These are phyloP conservation scores for Verticillium dahliae DNA, from an alignment of 2,329 filamentous ascomycete species.

Conservation along the genomic window DNA sequence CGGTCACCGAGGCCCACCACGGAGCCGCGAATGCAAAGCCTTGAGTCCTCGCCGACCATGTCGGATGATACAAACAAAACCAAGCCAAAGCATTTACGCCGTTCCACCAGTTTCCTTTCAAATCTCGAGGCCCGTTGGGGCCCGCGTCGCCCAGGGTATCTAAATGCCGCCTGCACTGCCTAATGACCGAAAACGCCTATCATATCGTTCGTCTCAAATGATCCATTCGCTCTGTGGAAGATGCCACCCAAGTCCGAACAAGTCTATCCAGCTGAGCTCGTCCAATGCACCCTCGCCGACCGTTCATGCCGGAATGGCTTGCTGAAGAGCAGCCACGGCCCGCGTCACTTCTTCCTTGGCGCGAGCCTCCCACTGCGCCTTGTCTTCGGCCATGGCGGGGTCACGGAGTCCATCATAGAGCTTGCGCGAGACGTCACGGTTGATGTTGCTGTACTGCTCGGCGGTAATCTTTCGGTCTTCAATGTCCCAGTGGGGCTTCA, in stretches of 20 bases:
- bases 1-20: background rate
- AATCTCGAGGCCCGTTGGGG: background rate
- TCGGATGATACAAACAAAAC: background rate
- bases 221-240: background rate
- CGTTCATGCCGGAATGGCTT: background rate
- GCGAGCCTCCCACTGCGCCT: conserved; percentile 66
- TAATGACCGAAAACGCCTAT: background rate
- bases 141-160: conserved; percentile 12
- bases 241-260: background rate
- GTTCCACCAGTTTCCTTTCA: background rate
- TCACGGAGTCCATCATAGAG: conserved; percentile 67
- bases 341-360: conserved; percentile 73
- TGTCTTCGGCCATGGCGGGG: conserved; percentile 54
- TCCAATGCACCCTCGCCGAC: background rate
- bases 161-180: conserved; percentile 6
- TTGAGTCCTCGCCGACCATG: conserved; percentile 17
- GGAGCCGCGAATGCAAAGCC: background rate
- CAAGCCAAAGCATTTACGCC: background rate
- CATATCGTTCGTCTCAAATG: background rate
- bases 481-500: conserved; percentile 77
- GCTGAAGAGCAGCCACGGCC: conserved; percentile 53
- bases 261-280: background rate
- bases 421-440: conserved; percentile 79
- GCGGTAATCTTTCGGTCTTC: conserved; percentile 62
- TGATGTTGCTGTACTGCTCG: conserved; percentile 89